Base-by-base conservation (phyloP, 805 yeast species). In the Starmerella kuoi region DNA sequence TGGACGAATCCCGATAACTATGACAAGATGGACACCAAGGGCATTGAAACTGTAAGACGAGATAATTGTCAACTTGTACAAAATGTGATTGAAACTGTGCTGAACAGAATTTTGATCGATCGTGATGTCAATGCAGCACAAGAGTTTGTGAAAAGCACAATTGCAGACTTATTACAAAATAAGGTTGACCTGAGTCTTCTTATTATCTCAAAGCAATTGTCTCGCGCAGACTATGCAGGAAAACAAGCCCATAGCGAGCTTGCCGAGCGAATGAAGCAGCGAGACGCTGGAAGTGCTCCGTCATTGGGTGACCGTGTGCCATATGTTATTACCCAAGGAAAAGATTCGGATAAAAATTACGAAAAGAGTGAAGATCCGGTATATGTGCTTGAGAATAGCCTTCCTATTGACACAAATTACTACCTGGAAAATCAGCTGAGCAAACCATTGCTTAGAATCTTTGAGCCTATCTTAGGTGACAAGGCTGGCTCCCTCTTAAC, bases 241-340 rank as follows among this genome's bases (percentile, higher is more conserved):
- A 94, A 91, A 49, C 98, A 91, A 61, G 96, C 98, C 0, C 99
- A 91, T 61, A 94, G 87, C 22, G 96, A 88, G 52, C 70, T 91
- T 35, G 95, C 98, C 0, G 95, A 87, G 55, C 71, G 96, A 54
- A 91, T 91, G 96, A 73, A 77, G 41, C 85, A 86, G 59, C 79
- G 99, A 67, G 99, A 91, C 58, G 80, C 94, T 0, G 99, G 99
- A 20, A 80, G 94, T 6, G 98, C 98, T 1, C 98, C 98, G 3
- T 77, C 85, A 11, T 71, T 91, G 37, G 99, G 99, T 44, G 99
- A 91, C 59, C 82, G 99, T 64, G 97, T 91, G 25, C 97, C 97
- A 5, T 91, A 88, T 58, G 98, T 91, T 27, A 87, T 91, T 45
- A 79, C 83, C 52, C 74, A 76, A 55, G 77, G 88, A 0, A 79